Evolutionary conservation across 1,139 yeast species (phyloP), one percentile per base, ranked within the genome.

Genomic region (Taphrina confusa): DNA sequence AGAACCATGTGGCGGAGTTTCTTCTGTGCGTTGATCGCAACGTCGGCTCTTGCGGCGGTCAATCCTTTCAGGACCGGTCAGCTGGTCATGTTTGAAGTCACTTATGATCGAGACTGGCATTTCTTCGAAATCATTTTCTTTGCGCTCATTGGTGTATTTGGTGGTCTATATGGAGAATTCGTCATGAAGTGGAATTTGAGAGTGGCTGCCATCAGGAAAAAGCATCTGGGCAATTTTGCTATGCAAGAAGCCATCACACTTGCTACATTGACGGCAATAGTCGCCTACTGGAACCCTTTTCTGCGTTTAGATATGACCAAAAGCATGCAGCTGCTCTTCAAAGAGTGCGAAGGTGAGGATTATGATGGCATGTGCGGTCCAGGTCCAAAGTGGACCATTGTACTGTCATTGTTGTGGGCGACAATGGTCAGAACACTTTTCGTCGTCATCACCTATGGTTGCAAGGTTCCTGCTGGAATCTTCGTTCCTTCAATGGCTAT

Each of bases 401-500:
- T 83, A 56, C 67, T 78, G 1, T 80, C 92, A 0, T 76, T 94
- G 37, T 61, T 81, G 0, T 76, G 82, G 63, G 97, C 97, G 0
- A 87, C 96, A 0, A 65, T 83, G 0, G 76, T 89, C 9, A 77
- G 98, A 62, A 82, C 85, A 74, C 66, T 79, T 0, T 76, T 94
- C 42, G 88, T 94, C 22, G 81, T 89, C 31, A 77, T 92, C 11
- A 86, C 97, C 0, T 94, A 94, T 70, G 97, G 97, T 1, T 82
- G 90, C 65, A 88, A 85, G 69, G 92, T 91, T 0, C 97, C 97
- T 0, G 95, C 96, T 1, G 97, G 97, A 18, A 90, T 91, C 9
- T 91, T 91, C 74, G 96, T 91, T 14, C 97, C 97, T 0, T 88
- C 96, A 0, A 86, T 91, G 94, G 96, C 97, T 0, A 87, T 92